Conservation (phyloP, 352 stramenopile species). For the Globisporangium iwayamae region DNA sequence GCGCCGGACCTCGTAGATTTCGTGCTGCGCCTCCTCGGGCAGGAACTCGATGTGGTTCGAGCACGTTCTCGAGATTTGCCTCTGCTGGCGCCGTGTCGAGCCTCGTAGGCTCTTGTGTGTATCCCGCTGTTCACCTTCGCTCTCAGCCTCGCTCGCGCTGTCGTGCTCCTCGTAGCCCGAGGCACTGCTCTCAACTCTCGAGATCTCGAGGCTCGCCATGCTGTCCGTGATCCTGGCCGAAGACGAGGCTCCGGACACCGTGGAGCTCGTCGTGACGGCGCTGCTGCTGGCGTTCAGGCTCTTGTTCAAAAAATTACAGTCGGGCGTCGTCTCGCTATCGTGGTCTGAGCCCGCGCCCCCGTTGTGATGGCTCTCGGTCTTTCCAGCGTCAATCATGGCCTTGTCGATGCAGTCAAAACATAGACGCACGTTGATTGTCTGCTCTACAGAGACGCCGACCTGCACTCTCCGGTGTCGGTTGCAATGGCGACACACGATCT, state of each 20-base stretch:
- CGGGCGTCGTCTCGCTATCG: constrained; percentile 12
- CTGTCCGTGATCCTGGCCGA: background rate
- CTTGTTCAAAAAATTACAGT: constrained; percentile 17
- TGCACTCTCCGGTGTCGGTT: constrained; percentile 57
- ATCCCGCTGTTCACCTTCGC: constrained; percentile 5
- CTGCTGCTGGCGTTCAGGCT: constrained; percentile 29
- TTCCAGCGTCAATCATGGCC: constrained; percentile 32
- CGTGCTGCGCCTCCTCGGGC: constrained; percentile 33
- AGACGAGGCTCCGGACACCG: constrained; percentile 17
- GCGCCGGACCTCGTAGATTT: constrained; percentile 45
- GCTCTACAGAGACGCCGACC: constrained; percentile 26
- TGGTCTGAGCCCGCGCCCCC: constrained; percentile 1
- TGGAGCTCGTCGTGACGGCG: constrained; percentile 28
- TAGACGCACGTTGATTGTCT: constrained; percentile 39
- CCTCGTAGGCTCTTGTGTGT: background rate
- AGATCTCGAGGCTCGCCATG: constrained; percentile 28
- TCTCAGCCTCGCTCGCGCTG: constrained; percentile 29
- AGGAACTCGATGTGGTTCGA: constrained; percentile 45
- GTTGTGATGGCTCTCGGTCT: constrained; percentile 13
- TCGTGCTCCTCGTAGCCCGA: constrained; percentile 29
- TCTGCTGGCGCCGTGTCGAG: background rate
- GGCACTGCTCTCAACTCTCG: constrained; percentile 20
- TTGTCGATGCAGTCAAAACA: constrained; percentile 84
- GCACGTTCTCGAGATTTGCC: constrained; percentile 3
- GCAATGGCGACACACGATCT: constrained; percentile 77